These are phyloP conservation scores for Laguncularia racemosa DNA, from an alignment of 345 rosid genomes.

Conservation along the genomic window DNA sequence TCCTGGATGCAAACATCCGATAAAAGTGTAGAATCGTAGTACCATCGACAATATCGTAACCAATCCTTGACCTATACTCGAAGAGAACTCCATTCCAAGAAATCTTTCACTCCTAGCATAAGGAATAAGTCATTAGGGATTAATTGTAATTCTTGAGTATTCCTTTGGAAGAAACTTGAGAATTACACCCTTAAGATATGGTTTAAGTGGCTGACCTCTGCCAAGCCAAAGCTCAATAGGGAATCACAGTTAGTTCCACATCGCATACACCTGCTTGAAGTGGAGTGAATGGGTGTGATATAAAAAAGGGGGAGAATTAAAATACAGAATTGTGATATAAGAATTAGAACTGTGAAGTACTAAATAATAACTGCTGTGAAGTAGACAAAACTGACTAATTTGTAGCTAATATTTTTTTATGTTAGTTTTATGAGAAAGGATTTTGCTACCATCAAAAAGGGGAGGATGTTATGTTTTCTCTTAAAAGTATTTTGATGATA, in stretches of 20 bases:
- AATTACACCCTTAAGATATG: background rate
- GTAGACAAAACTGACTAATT: no score
- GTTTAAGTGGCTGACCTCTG: background rate
- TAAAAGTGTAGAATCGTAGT: background rate
- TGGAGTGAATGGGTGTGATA: no score
- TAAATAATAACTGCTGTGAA: no score
- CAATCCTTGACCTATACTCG: conserved; percentile 1
- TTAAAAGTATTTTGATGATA: no score
- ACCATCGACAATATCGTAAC: conserved; percentile 5
- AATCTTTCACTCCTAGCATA: background rate
- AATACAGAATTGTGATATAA: no score
- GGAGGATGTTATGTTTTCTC: no score
- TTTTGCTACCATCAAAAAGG: no score
- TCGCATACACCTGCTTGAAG: background rate
- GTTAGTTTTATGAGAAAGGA: no score
- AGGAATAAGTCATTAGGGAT: background rate
- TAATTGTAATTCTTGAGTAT: background rate
- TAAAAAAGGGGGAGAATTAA: no score
- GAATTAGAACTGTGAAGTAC: no score
- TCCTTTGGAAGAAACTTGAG: background rate
- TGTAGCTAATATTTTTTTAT: no score
- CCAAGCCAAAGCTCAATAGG: conserved; percentile 2
- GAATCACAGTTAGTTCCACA: background rate
- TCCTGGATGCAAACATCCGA: background rate
- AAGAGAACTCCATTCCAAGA: conserved; percentile 1